These are phyloP conservation scores for Ophiostoma australiae DNA, from an alignment of 2,329 filamentous ascomycete genomes.

Conservation along the genomic window DNA sequence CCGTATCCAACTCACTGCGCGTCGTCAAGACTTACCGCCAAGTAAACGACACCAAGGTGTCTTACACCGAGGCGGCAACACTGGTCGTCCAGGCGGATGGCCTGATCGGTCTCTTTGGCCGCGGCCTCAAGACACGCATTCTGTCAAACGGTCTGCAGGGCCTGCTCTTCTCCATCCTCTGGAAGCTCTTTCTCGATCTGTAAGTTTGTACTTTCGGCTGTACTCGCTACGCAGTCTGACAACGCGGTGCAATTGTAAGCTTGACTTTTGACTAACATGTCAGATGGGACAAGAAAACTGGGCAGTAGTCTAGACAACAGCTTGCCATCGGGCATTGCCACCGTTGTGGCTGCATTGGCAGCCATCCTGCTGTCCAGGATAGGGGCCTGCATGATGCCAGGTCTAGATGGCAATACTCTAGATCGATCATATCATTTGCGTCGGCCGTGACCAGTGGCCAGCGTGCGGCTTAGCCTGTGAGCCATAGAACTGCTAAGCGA, in stretches of 20 bases:
- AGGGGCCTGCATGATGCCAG: neutral
- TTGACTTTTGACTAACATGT: slow-evolving; percentile 8
- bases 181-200: slow-evolving; percentile 47
- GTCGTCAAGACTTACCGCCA: slow-evolving; percentile 49
- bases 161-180: slow-evolving; percentile 45
- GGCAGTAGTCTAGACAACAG: slow-evolving; percentile 13
- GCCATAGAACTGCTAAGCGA: neutral
- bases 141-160: slow-evolving; percentile 46
- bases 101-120: slow-evolving; percentile 40
- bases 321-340: neutral
- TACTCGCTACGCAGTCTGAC: neutral
- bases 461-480: neutral
- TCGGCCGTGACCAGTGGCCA: neutral
- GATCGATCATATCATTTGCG: neutral
- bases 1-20: slow-evolving; percentile 44
- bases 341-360: neutral
- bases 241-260: neutral
- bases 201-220: slow-evolving; percentile 32
- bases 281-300: slow-evolving; percentile 20
- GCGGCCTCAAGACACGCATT: slow-evolving; percentile 45
- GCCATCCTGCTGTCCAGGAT: neutral
- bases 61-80: slow-evolving; percentile 43
- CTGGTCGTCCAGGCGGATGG: slow-evolving; percentile 41
- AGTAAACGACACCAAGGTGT: slow-evolving; percentile 45
- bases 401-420: neutral